phyloP scores from a whole-genome alignment of 345 rosid species.

The Cardiospermum halicacabum region DNA sequence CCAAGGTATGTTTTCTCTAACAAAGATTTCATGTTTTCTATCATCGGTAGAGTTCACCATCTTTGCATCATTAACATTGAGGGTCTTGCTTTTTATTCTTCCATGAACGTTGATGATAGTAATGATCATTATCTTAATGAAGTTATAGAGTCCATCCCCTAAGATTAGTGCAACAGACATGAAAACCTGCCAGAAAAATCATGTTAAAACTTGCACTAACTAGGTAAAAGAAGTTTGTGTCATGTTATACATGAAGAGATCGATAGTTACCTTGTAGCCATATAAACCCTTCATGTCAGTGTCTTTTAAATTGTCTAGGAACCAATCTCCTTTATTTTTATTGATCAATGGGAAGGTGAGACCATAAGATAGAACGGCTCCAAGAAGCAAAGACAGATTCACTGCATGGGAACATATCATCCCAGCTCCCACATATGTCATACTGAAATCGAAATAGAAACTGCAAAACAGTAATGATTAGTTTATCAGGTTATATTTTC shows the following conservation, averaged over 20 bases:
- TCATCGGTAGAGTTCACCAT: slow-evolving; percentile 23
- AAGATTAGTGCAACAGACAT: slow-evolving; percentile 78
- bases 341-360: slow-evolving; percentile 88
- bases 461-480: slow-evolving; percentile 26
- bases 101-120: slow-evolving; percentile 46
- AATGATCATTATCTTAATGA: slow-evolving; percentile 51
- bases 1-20: slow-evolving; percentile 69
- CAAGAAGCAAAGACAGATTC: slow-evolving; percentile 75
- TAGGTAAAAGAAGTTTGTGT: not conserved
- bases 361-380: slow-evolving; percentile 79
- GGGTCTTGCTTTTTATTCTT: slow-evolving; percentile 41
- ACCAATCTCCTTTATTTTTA: slow-evolving; percentile 75
- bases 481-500: not conserved
- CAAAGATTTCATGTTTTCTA: slow-evolving; percentile 53
- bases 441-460: slow-evolving; percentile 79
- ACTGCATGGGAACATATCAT: slow-evolving; percentile 93
- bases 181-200: slow-evolving; percentile 45
- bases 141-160: slow-evolving; percentile 91
- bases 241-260: not conserved
- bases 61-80: slow-evolving; percentile 18
- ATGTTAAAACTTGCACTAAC: not conserved
- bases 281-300: slow-evolving; percentile 79
- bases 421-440: slow-evolving; percentile 89
- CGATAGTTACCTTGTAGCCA: slow-evolving; percentile 75
- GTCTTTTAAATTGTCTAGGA: slow-evolving; percentile 50